These are phyloP conservation scores for Verticillium isaacii DNA, from an alignment of 2,329 filamentous ascomycete species.

Conservation along the genomic window DNA sequence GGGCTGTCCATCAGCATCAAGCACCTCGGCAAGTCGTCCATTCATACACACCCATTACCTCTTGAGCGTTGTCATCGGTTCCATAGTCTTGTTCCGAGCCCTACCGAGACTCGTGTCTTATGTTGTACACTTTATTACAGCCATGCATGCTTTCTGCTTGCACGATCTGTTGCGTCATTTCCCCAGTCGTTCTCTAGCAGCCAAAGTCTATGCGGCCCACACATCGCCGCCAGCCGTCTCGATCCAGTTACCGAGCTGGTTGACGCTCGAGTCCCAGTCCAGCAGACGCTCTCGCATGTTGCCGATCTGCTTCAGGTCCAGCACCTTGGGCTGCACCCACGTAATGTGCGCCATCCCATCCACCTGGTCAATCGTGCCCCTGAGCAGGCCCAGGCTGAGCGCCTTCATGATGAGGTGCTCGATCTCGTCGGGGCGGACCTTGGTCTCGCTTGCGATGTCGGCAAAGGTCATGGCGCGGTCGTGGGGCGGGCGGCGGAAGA, in stretches of 20 bases:
- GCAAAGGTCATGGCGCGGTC: slow-evolving; percentile 91
- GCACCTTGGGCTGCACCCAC: slow-evolving; percentile 97
- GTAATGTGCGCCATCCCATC: slow-evolving; percentile 91
- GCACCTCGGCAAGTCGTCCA: too few species aligned
- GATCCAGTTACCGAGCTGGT: slow-evolving; percentile 95
- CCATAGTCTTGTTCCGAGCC: slow-evolving; percentile 2
- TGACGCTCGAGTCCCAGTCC: slow-evolving; percentile 96
- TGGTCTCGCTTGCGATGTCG: slow-evolving; percentile 86
- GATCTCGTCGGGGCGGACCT: slow-evolving; percentile 85
- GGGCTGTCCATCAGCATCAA: too few species aligned
- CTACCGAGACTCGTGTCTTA: slow-evolving; percentile 7
- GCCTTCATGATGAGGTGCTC: slow-evolving; percentile 99
- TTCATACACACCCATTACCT: too few species aligned
- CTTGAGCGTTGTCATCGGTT: slow-evolving; percentile 1
- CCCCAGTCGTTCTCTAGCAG: too few species aligned
- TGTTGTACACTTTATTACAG: slow-evolving; percentile 11
- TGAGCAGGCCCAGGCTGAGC: slow-evolving; percentile 83
- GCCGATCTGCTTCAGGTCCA: slow-evolving; percentile 92
- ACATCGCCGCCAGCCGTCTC: slow-evolving; percentile 91
- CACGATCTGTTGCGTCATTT: neutral
- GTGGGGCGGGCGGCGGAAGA: slow-evolving; percentile 93
- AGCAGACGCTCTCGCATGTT: slow-evolving; percentile 82
- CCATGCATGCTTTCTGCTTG: neutral
- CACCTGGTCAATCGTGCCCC: slow-evolving; percentile 94
- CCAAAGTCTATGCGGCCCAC: slow-evolving; percentile 67